These are phyloP conservation scores for Naganishia antarctica DNA, from an alignment of 768 basidiomycete genomes.

Conservation along the genomic window DNA sequence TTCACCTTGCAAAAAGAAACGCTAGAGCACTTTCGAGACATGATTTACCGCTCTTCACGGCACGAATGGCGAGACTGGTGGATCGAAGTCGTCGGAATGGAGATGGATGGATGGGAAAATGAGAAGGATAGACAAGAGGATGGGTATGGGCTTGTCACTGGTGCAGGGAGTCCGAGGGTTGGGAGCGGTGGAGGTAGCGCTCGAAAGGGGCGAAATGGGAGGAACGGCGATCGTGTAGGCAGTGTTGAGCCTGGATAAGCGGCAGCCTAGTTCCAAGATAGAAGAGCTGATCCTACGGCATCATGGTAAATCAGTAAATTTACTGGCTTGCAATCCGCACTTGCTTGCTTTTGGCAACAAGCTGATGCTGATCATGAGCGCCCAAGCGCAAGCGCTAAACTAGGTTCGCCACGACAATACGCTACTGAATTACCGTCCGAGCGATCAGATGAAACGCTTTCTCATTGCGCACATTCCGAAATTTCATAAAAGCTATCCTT, in stretches of 20 bases:
- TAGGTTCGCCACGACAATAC: too few relatives aligned
- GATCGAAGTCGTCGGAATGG: conserved; percentile 14
- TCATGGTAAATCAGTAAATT: too few relatives aligned
- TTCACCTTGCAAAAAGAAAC: conserved; percentile 18
- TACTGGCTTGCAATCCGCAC: too few relatives aligned
- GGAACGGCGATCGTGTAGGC: conserved; percentile 13
- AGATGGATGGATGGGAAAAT: conserved; percentile 21
- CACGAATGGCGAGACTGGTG: conserved; percentile 13
- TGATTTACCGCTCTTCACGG: conserved; percentile 8
- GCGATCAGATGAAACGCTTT: too few relatives aligned
- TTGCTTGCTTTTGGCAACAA: too few relatives aligned
- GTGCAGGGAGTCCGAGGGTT: conserved; percentile 2
- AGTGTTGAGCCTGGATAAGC: conserved; percentile 12
- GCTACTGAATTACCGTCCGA: too few relatives aligned
- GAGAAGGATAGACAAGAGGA: conserved; percentile 1
- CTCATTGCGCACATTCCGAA: too few relatives aligned
- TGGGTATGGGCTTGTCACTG: background rate
- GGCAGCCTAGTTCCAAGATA: too few relatives aligned
- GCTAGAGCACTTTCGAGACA: conserved; percentile 10
- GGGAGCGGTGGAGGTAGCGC: conserved; percentile 11
- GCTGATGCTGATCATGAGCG: too few relatives aligned
- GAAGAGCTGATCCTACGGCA: too few relatives aligned
- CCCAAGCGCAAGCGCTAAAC: too few relatives aligned
- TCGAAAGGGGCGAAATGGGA: conserved; percentile 6
- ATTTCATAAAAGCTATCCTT: too few relatives aligned